Evolutionary conservation across 148 eudicot species (phyloP).

Genomic region (Silene conica): DNA sequence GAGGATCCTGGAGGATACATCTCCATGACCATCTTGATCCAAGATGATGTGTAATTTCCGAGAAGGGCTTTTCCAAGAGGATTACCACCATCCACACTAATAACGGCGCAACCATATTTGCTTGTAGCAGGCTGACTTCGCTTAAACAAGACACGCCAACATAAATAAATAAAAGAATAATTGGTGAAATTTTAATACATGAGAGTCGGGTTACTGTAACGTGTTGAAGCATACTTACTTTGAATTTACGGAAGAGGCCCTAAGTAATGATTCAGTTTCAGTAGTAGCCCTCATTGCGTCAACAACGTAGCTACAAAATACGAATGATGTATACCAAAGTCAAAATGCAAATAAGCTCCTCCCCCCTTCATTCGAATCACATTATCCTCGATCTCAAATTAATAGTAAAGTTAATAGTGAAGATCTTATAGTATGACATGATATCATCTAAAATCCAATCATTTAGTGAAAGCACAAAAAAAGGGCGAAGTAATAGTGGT

Average conservation of each 20-base stretch:
- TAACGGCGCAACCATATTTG: conserved; percentile 49
- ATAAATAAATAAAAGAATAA: background rate
- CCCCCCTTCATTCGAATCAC: background rate
- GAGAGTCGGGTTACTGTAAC: background rate
- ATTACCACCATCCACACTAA: conserved; percentile 48
- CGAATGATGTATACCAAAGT: background rate
- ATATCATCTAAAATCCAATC: no score
- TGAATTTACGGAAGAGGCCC: conserved; percentile 33
- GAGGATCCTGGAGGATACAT: conserved; percentile 77
- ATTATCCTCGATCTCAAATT: background rate
- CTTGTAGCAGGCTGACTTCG: conserved; percentile 91
- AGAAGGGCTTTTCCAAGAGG: conserved; percentile 42
- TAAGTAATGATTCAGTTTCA: conserved; percentile 44
- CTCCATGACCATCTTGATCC: conserved; percentile 84
- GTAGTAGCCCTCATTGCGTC: conserved; percentile 75
- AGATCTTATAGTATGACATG: no score
- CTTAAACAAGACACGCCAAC: conserved; percentile 53
- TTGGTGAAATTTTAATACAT: background rate
- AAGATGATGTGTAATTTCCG: conserved; percentile 44
- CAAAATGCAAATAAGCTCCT: background rate
- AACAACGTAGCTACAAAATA: conserved; percentile 55
- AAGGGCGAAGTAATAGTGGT: background rate
- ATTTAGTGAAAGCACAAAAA: no score
- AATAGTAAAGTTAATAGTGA: no score
- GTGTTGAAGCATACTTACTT: background rate